These are phyloP conservation scores for Tetradesmus lagerheimii DNA, from an alignment of 139 green algal genomes.

Conservation along the genomic window DNA sequence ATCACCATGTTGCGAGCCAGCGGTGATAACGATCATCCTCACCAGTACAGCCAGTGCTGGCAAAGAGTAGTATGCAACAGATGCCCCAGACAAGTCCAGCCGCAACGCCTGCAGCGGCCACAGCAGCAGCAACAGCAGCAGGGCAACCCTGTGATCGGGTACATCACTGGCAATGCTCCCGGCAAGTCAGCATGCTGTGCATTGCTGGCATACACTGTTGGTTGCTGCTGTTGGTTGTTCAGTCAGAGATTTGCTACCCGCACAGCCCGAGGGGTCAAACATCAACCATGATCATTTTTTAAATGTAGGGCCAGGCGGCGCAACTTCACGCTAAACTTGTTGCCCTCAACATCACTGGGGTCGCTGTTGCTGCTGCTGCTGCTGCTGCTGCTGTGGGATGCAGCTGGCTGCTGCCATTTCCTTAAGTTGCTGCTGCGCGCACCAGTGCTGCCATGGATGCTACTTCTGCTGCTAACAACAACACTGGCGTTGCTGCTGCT, in stretches of 20 bases:
- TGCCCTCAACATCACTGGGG: too few species aligned
- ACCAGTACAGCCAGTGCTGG: slow-evolving; percentile 47
- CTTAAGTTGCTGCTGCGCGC: too few species aligned
- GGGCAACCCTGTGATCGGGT: not conserved
- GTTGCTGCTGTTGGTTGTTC: not conserved
- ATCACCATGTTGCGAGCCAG: not conserved
- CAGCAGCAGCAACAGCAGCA: slow-evolving; percentile 9
- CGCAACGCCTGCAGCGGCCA: slow-evolving; percentile 35
- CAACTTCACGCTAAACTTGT: too few species aligned
- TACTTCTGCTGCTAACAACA: slow-evolving; percentile 17
- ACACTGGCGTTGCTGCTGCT: slow-evolving; percentile 40
- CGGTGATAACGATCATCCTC: not conserved
- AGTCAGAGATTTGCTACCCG: too few species aligned
- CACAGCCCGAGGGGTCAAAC: too few species aligned
- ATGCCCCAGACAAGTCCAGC: slow-evolving; percentile 26
- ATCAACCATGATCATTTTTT: too few species aligned
- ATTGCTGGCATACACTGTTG: not conserved
- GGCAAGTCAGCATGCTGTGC: not conserved
- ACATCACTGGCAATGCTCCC: too few species aligned
- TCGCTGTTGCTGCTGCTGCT: not conserved
- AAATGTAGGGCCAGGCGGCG: too few species aligned
- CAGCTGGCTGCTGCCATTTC: too few species aligned
- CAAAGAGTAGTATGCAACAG: slow-evolving; percentile 44
- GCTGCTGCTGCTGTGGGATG: not conserved
- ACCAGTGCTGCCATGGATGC: not conserved